A percentile compares a stretch with the other conserved stretches of the same genome.
Evolutionary conservation across 495 filamentous ascomycete species (phyloP).

Genomic region (Aspergillus steynii): DNA sequence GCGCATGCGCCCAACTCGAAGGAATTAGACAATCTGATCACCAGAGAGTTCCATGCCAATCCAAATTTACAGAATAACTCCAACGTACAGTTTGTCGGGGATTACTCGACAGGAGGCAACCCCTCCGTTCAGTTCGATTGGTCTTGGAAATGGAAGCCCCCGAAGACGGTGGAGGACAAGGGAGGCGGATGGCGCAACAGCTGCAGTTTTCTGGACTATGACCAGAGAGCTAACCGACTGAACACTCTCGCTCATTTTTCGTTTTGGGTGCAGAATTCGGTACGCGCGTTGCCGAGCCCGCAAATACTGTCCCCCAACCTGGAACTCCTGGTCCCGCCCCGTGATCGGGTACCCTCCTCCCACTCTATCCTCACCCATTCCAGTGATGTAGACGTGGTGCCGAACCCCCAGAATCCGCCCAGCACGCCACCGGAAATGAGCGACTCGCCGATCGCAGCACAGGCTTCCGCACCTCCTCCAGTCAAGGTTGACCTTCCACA

Average conservation of each 20-base stretch:
- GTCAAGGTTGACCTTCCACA: conserved; percentile 87
- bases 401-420: conserved; percentile 57
- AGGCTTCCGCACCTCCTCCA: conserved; percentile 44
- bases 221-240: conserved; percentile 85
- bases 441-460: conserved; percentile 43
- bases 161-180: conserved; percentile 77
- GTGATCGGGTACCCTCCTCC: conserved; percentile 76
- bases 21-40: conserved; percentile 91
- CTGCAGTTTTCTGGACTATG: conserved; percentile 96
- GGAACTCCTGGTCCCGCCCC: conserved; percentile 69
- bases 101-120: conserved; percentile 77
- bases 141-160: conserved; percentile 95
- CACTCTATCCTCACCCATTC: conserved; percentile 79
- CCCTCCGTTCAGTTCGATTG: conserved; percentile 88
- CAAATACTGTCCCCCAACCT: conserved; percentile 65
- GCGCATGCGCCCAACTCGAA: conserved; percentile 80
- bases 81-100: conserved; percentile 89
- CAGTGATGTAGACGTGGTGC: conserved; percentile 58
- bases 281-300: conserved; percentile 35
- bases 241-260: conserved; percentile 88
- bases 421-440: conserved; percentile 58
- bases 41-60: conserved; percentile 92
- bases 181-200: conserved; percentile 92
- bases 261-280: conserved; percentile 85
- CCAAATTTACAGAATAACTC: conserved; percentile 97